phyloP scores from a whole-genome alignment of 768 basidiomycete species.

The Agaricus blazei region DNA sequence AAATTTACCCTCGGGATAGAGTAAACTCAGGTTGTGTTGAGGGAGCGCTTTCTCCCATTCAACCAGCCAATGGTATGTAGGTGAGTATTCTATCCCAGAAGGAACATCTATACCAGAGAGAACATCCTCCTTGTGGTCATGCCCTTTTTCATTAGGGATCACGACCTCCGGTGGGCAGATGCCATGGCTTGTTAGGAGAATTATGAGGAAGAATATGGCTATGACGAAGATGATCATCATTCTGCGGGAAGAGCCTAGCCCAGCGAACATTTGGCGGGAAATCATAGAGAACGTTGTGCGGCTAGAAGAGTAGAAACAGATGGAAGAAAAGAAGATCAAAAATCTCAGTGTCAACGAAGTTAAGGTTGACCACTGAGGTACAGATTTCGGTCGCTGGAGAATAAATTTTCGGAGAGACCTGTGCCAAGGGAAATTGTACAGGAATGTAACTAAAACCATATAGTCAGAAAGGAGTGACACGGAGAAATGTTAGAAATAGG shows the following conservation, averaged over 20 bases:
- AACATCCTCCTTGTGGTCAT: not conserved
- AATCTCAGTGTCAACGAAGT: too few relatives aligned
- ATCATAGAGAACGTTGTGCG: not conserved
- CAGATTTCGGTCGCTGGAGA: too few relatives aligned
- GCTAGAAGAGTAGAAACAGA: not conserved
- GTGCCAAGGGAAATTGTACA: too few relatives aligned
- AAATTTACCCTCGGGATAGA: slow-evolving; percentile 41
- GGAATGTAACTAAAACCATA: too few relatives aligned
- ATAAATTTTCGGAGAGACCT: too few relatives aligned
- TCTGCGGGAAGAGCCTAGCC: not conserved
- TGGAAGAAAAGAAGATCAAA: too few relatives aligned
- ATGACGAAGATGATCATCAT: not conserved
- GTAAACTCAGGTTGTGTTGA: slow-evolving; percentile 42
- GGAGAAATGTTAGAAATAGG: not conserved
- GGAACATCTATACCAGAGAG: too few relatives aligned
- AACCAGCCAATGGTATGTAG: slow-evolving; percentile 28
- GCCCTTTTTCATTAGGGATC: not conserved
- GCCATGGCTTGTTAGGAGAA: not conserved
- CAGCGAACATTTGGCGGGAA: not conserved
- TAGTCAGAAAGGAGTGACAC: too few relatives aligned
- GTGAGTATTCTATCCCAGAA: slow-evolving; percentile 18
- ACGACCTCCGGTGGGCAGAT: not conserved
- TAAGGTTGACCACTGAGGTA: too few relatives aligned
- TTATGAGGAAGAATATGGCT: not conserved
- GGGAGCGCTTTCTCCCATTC: slow-evolving; percentile 39